phyloP scores from a whole-genome alignment of 768 basidiomycete species.

The Antrodiella citrinella region DNA sequence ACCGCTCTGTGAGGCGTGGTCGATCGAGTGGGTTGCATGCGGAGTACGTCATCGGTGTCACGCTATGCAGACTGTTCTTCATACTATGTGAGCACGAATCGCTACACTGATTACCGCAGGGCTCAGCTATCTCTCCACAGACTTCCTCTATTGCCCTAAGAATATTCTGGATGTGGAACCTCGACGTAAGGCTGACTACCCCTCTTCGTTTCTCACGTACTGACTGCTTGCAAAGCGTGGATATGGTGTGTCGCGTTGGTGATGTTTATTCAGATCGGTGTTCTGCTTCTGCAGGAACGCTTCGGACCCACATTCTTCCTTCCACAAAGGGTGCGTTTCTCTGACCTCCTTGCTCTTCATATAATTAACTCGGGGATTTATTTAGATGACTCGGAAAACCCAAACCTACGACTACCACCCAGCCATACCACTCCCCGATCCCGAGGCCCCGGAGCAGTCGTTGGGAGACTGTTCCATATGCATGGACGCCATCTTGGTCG shows the following conservation, averaged over 20 bases:
- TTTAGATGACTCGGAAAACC: conserved; percentile 48
- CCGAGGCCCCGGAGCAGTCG: conserved; percentile 68
- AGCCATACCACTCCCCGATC: conserved; percentile 56
- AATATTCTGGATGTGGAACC: conserved; percentile 82
- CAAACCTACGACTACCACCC: conserved; percentile 85
- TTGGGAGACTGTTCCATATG: conserved; percentile 89
- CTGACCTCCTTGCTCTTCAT: not conserved
- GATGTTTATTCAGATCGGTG: conserved; percentile 50
- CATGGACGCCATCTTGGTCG: conserved; percentile 68
- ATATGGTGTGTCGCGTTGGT: conserved; percentile 50
- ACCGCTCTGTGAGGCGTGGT: conserved; percentile 64
- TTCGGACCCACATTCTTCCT: conserved; percentile 84
- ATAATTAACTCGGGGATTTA: not conserved
- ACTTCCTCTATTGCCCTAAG: conserved; percentile 74
- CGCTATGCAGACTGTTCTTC: conserved; percentile 59
- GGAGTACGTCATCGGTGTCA: conserved; percentile 74
- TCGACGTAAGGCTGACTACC: conserved; percentile 40
- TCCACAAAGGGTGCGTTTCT: conserved; percentile 47
- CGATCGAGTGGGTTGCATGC: conserved; percentile 58
- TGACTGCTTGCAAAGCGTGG: conserved; percentile 42
- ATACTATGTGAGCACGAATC: conserved; percentile 63
- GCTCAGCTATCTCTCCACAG: conserved; percentile 33
- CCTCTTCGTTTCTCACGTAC: not conserved
- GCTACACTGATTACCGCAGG: conserved; percentile 2
- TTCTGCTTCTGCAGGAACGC: conserved; percentile 65